Conservation (phyloP, 176 grass and related monocot species). For the Calamus simplicifolius region DNA sequence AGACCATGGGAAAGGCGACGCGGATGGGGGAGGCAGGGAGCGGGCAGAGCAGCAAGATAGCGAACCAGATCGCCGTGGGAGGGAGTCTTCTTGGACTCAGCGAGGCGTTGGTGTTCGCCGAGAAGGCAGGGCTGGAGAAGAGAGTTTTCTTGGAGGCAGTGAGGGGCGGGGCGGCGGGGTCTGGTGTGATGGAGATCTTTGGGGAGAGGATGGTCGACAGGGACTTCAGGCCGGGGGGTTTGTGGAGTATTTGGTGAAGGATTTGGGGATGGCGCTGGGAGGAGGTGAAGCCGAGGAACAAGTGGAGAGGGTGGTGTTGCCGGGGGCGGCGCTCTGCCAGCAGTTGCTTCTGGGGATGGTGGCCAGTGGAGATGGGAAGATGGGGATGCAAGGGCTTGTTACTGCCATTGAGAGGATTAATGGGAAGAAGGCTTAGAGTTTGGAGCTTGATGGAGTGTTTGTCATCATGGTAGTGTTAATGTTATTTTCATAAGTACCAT, state of each 20-base stretch:
- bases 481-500: no score
- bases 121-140: conserved; percentile 31
- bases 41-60: conserved; percentile 90
- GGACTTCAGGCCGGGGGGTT: conserved; percentile 48
- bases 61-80: conserved; percentile 62
- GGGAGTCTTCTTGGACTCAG: conserved; percentile 40
- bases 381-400: conserved; percentile 55
- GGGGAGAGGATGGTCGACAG: conserved; percentile 44
- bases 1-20: conserved; percentile 41
- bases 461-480: no score
- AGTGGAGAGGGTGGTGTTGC: conserved; percentile 32
- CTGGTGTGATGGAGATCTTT: conserved; percentile 74
- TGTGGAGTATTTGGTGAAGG: conserved; percentile 71
- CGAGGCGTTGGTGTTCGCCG: conserved; percentile 62
- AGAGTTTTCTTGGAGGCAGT: conserved; percentile 44
- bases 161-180: conserved; percentile 52
- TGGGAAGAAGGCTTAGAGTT: conserved; percentile 12
- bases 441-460: conserved; percentile 19
- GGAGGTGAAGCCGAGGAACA: conserved; percentile 16
- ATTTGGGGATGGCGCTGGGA: conserved; percentile 79
- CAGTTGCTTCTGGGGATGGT: conserved; percentile 78
- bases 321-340: conserved; percentile 47
- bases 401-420: conserved; percentile 71
- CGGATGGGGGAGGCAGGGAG: conserved; percentile 66
- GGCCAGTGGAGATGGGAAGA: conserved; percentile 57